Evolutionary conservation across 2,329 filamentous ascomycete species (phyloP), one percentile per base, ranked within the genome.

Genomic region (Colletotrichum sp.): DNA sequence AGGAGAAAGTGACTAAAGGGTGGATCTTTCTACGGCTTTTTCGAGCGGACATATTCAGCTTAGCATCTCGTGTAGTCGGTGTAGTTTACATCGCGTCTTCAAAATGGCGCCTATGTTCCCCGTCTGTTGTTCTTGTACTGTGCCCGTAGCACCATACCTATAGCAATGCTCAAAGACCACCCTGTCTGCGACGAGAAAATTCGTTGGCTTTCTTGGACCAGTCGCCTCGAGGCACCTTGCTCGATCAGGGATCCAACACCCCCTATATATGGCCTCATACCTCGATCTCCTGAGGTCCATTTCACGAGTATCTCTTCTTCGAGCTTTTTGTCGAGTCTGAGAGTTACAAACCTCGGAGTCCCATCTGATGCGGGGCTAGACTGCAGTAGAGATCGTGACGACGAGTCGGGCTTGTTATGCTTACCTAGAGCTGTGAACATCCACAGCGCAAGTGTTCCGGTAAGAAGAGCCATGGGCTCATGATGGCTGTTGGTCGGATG

Each of bases 1-100:
- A 6, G 69, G 18, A 10, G 39, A 49, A 49, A 49, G 39, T 10
- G 18, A 49, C 18, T 49, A n/a, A 49, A 49, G 4, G 36, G 8
- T 49, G 39, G 9, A 3, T 0, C 9, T 0, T 49, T n/a, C 9
- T 49, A n/a, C 3, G 18, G 39, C 5, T 10, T 12, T 10, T 0
- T n/a, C 9, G 6, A 12, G 3, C 3, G 18, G 18, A 7, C 18
- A n/a, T 0, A 12, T 12, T 4, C 18, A 49, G 9, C 39, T 49
- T n/a, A 12, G 39, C 39, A 49, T 49, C 6, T 49, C 18, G 3
- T 49, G 9, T 49, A n/a, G 39, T 6, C 5, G 18, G 18, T 44
- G 39, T 12, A 49, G 0, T 49, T n/a, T 49, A 49, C 9, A n/a
- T 12, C 18, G 18, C 1, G 39, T 12, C 18, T 12, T 12, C 9